Percentiles rank a stretch among this genome's conserved stretches.
Evolutionary conservation across 176 grass and related monocot species (phyloP).

Genomic region (Luzula sylvatica): DNA sequence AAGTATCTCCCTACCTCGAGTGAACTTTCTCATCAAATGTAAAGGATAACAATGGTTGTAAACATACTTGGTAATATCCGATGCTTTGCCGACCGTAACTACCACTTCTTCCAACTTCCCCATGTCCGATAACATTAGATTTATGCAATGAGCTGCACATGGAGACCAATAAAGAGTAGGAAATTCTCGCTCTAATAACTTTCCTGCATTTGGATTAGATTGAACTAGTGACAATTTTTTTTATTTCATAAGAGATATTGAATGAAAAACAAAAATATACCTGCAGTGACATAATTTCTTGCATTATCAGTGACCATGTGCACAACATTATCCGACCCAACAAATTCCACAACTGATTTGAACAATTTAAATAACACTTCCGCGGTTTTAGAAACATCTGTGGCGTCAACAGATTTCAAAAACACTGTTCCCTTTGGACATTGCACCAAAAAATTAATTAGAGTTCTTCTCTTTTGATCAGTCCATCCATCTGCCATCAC

Average conservation of each 20-base stretch:
- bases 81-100: neutral
- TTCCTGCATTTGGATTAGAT: too few relatives aligned
- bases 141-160: too few relatives aligned
- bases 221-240: neutral
- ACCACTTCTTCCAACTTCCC: neutral
- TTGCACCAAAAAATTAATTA: too few relatives aligned
- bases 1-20: neutral
- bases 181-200: neutral
- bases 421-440: too few relatives aligned
- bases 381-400: neutral
- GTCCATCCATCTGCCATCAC: neutral
- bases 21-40: conserved; percentile 1
- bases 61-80: too few relatives aligned
- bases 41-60: conserved; percentile 3
- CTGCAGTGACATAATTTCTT: neutral
- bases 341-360: neutral
- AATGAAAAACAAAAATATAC: neutral
- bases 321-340: too few relatives aligned
- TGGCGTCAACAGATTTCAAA: too few relatives aligned
- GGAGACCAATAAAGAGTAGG: conserved; percentile 11
- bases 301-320: too few relatives aligned
- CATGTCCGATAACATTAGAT: neutral
- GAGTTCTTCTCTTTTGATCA: neutral
- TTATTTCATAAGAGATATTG: neutral
- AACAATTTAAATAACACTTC: neutral